Evolutionary conservation across 2,329 filamentous ascomycete species (phyloP).

Genomic region (Alternaria gansuensis): DNA sequence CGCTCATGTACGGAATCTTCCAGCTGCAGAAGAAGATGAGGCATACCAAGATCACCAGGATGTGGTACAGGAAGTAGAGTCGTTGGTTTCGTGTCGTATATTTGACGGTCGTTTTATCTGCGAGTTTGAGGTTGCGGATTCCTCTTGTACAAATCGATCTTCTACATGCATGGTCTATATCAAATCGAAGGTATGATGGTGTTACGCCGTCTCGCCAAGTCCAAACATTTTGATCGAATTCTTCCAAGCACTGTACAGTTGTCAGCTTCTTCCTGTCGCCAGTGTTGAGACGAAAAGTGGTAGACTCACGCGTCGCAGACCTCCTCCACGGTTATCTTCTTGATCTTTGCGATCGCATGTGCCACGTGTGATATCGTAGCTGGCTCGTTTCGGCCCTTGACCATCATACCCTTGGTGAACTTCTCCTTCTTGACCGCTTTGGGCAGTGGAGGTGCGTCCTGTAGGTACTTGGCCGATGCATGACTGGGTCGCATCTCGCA

Average conservation of each 20-base stretch:
- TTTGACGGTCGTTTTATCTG: slow-evolving; percentile 31
- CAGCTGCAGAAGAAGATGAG: slow-evolving; percentile 83
- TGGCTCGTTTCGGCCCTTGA: slow-evolving; percentile 95
- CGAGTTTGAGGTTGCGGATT: slow-evolving; percentile 27
- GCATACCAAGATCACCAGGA: slow-evolving; percentile 63
- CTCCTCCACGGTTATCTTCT: slow-evolving; percentile 79
- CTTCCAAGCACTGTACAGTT: slow-evolving; percentile 45
- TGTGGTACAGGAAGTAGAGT: slow-evolving; percentile 65
- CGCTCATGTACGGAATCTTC: slow-evolving; percentile 71
- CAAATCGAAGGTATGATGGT: slow-evolving; percentile 8
- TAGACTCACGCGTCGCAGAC: slow-evolving; percentile 77
- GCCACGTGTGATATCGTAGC: slow-evolving; percentile 86
- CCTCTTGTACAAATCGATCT: slow-evolving; percentile 25
- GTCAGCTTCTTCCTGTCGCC: slow-evolving; percentile 6
- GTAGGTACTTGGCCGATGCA: slow-evolving; percentile 78
- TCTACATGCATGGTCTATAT: slow-evolving; percentile 22
- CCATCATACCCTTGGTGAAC: slow-evolving; percentile 85
- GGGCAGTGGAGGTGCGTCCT: slow-evolving; percentile 74
- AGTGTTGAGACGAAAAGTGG: background rate
- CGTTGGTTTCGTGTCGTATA: slow-evolving; percentile 22
- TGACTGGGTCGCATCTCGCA: slow-evolving; percentile 93
- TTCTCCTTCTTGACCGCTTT: slow-evolving; percentile 96
- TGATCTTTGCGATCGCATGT: slow-evolving; percentile 86
- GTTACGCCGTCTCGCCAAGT: slow-evolving; percentile 41
- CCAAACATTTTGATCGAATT: slow-evolving; percentile 55